Conservation (phyloP, 306 rosid species). For the Datisca glomerata region DNA sequence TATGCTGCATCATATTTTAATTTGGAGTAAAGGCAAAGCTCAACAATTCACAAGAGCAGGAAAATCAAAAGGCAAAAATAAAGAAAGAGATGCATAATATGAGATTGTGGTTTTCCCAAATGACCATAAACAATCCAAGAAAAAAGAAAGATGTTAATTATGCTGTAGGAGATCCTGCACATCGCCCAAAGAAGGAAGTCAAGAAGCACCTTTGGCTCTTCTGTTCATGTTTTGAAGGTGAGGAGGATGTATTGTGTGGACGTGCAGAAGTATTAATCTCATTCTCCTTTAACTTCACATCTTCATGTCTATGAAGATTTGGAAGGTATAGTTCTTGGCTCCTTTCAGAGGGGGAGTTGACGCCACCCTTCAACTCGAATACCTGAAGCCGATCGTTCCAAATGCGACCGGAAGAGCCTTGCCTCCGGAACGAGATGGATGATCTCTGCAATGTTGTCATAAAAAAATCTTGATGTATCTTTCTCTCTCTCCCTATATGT, state of each 20-base stretch:
- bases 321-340: slow-evolving; percentile 12
- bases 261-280: slow-evolving; percentile 7
- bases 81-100: too few species aligned
- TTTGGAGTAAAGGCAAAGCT: too few species aligned
- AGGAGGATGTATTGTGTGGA: slow-evolving; percentile 2
- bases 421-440: slow-evolving; percentile 49
- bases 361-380: slow-evolving; percentile 13
- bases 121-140: too few species aligned
- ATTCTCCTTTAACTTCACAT: slow-evolving; percentile 4
- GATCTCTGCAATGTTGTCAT: slow-evolving; percentile 60
- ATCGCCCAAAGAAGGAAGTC: slow-evolving; percentile 27
- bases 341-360: background rate
- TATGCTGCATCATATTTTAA: too few species aligned
- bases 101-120: too few species aligned
- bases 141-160: slow-evolving; percentile 8
- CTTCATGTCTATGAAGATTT: slow-evolving; percentile 2
- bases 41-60: too few species aligned
- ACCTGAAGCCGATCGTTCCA: slow-evolving; percentile 32
- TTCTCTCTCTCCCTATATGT: background rate
- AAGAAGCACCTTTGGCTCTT: slow-evolving; percentile 25
- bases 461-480: background rate
- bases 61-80: too few species aligned
- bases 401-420: slow-evolving; percentile 74
- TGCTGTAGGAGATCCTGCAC: slow-evolving; percentile 27
- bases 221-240: slow-evolving; percentile 10